A percentile compares a stretch with the other conserved stretches of the same genome.
Conservation (phyloP, 1,284 basidiomycete genomes). For the Boletellus dicymbophilus region DNA sequence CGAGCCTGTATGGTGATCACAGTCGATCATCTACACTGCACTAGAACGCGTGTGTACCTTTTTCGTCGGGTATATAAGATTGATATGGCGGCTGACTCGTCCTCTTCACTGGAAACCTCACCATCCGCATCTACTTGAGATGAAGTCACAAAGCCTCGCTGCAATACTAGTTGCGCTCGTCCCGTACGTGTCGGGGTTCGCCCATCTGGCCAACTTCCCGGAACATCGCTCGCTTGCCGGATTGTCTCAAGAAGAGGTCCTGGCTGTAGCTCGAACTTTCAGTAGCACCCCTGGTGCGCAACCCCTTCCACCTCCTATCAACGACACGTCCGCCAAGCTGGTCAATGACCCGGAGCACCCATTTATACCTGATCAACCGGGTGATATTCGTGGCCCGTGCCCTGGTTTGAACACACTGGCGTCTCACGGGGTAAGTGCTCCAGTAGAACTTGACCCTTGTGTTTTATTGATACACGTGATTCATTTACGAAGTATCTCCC, state of each 20-base stretch:
- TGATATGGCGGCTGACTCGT: background rate
- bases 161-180: conserved; percentile 3
- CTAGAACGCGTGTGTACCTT: background rate
- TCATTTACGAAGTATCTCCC: conserved; percentile 18
- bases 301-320: conserved; percentile 22
- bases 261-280: conserved; percentile 45
- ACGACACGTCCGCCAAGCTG: conserved; percentile 28
- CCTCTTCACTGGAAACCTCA: background rate
- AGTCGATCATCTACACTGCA: background rate
- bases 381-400: conserved; percentile 44
- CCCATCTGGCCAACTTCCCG: conserved; percentile 17
- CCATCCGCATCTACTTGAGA: background rate
- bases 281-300: conserved; percentile 24
- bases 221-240: conserved; percentile 24
- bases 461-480: background rate
- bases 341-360: conserved; percentile 26
- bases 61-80: conserved; percentile 15
- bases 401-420: conserved; percentile 50
- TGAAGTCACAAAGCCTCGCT: conserved; percentile 16
- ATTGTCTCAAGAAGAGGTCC: conserved; percentile 48
- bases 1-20: background rate
- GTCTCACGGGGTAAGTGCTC: conserved; percentile 40
- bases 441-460: too few species aligned
- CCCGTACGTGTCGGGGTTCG: conserved; percentile 13
- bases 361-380: conserved; percentile 13